Base-by-base conservation (phyloP, 768 basidiomycete species). In the Amanita molliuscula region DNA sequence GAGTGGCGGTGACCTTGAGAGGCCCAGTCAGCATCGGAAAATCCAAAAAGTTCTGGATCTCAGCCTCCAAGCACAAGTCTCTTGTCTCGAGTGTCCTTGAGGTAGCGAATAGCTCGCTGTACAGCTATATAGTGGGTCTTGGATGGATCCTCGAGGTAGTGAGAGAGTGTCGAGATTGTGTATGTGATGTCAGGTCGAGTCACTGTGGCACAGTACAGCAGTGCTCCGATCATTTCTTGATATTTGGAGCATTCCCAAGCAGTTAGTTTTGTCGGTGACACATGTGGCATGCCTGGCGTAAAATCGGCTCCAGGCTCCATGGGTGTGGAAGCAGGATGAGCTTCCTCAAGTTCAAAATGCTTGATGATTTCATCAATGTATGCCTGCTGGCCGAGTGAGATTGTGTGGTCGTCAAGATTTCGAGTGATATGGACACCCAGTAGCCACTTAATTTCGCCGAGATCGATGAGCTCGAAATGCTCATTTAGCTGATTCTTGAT, bases 151-250 rank as follows among this genome's bases (percentile, higher is more conserved):
- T 55, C 55, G 1, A 58, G 31, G 47, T 54, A 65, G 28, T 61
- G 62, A 1, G 59, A 53, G 1, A 65, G 54, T 4, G 49, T 55
- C 1, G 47, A 55, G 3, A 60, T 50, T 4, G 65, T 50, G 48
- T 58, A 67, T 4, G 59, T 43, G 23, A 65, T 64, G 44, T 68
- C 61, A 5, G 67, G 63, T 21, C 58, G 50, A 2, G 60, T 65
- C 7, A 54, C 55, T 6, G 59, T 50, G 2, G 58, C 49, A 15
- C 58, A 41, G 46, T 66, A 69, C 46, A 66, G 59, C 18, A 69
- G 52, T 0, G 57, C 60, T 0, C 66, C 64, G 4, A 71, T 54
- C 11, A 55, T 46, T 34, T 62, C 47, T 3, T 52, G 49, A 40
- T 68, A 69, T 3, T 35, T 55, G 31, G 29, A 50, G 13, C 44